Evolutionary conservation across 2,329 filamentous ascomycete genomes (phyloP), one percentile per base, ranked within the genome.

Genomic region (Lachnellula cervina): DNA sequence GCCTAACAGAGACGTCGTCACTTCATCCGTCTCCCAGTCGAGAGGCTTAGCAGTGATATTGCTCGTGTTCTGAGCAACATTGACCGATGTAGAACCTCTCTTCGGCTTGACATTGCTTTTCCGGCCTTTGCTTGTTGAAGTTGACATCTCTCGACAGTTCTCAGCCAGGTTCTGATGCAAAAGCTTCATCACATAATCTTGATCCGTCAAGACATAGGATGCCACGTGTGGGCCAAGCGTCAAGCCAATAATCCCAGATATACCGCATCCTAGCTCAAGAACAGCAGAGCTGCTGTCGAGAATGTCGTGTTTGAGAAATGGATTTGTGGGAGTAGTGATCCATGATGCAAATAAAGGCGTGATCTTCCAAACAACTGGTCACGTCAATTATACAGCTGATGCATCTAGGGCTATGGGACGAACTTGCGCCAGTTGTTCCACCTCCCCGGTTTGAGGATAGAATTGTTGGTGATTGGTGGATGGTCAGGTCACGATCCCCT

Each of bases 221-320:
- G 69, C 62, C 17, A 95, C 78, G 3, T 74, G 74, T 1, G 82
- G 80, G 2, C 81, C 80, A 13, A 96, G 72, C 6, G 83, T 76
- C 38, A 94, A 76, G 3, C 87, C 90, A 35, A 92, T 81, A 37
- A 97, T 77, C 17, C 87, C 90, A 0, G 91, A 89, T 54, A 96
- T 87, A 52, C 94, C 94, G 69, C 90, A 91, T 44, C 94, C 94
- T 5, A 99, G 82, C 68, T 97, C 94, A 54, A 96, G 76, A 19
- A 92, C 76, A 5, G 76, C 76, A 5, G 88, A 84, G 2, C 74
- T 64, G 0, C 75, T 57, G 23, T 75, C 71, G 7, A 93, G 76
- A 50, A 86, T 66, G 46, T 72, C 73, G 54, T 72, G 65, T 38
- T 72, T 70, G 73, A 86, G 84, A 48, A 97, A 77, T 0, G 83